Base-by-base conservation (phyloP, 2,329 filamentous ascomycete genomes). In the Lachnellula hyalina region DNA sequence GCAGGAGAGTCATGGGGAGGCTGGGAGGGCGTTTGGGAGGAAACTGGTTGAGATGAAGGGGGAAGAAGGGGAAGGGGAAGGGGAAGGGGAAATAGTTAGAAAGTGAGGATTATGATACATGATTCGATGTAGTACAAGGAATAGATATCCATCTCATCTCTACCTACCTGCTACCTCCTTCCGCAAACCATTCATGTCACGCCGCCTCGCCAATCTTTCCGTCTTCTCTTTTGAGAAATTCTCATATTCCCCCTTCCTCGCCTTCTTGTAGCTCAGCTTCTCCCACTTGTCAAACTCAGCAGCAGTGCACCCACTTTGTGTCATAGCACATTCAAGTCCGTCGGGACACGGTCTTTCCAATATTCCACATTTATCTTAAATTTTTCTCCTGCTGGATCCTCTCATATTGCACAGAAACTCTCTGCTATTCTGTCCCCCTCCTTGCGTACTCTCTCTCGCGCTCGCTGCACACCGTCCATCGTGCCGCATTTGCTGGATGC, bases 231-330 rank as follows among this genome's bases (percentile, higher is more conserved):
- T 12, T 2, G 60, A 23, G 12, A 34, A 23, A 21, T 54, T 55
- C 28, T 52, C 40, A 54, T 61, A 59, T 15, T 61, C 60, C 2
- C 60, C 58, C 21, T 47, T 61, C 49, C 45, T 56, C n/a, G 54
- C 58, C 32, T 58, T 59, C 44, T 42, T 45, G 34, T 58, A 61
- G 3, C 60, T 58, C 47, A 28, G 56, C 44, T 51, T 58, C 15
- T 61, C 56, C 56, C 60, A 61, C 44, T n/a, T n/a, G n/a, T n/a
- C n/a, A n/a, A n/a, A 61, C 14, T 62, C 44, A 19, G 53, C 19
- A n/a, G n/a, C n/a, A n/a, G n/a, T 11, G 58, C 46, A 1, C 52
- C 51, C 46, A 58, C 28, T 32, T 51, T 51, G 47, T 61, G 60
- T 48, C 51, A 60, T 5, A 51, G 58, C 15, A 60, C 32, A 28